phyloP scores from a whole-genome alignment of 345 rosid genomes.

The Gynandropsis gynandra region DNA sequence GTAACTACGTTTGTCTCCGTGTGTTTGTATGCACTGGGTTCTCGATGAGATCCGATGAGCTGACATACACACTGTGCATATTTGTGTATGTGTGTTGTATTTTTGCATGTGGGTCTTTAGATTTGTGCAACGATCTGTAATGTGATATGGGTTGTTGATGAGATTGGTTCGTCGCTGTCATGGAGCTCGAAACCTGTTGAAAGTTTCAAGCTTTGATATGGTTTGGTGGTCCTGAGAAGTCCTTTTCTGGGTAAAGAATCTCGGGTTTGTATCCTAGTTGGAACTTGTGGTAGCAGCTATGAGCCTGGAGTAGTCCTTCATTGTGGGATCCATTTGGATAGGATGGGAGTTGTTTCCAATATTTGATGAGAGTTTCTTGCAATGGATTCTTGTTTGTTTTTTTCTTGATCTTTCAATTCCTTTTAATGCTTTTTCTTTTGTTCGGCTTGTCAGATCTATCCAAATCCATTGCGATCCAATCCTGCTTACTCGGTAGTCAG shows the following conservation, averaged over 20 bases:
- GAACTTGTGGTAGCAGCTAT: too few species aligned
- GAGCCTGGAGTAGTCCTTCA: too few species aligned
- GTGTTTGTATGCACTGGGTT: neutral
- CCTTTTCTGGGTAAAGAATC: neutral
- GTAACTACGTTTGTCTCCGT: neutral
- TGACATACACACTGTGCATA: too few species aligned
- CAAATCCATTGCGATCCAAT: conserved; percentile 54
- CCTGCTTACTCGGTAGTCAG: conserved; percentile 60
- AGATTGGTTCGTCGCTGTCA: conserved; percentile 11
- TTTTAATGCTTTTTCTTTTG: conserved; percentile 13
- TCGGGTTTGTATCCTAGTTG: neutral
- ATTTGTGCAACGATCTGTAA: too few species aligned
- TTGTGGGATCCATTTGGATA: too few species aligned
- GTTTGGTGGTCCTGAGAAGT: too few species aligned
- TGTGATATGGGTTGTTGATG: too few species aligned
- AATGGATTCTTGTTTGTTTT: neutral
- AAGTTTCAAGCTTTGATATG: neutral
- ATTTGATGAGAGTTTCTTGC: neutral
- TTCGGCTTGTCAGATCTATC: conserved; percentile 37
- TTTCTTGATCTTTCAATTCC: neutral
- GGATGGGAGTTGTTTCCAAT: too few species aligned
- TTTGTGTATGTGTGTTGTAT: too few species aligned
- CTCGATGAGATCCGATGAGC: too few species aligned
- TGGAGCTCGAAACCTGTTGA: neutral
- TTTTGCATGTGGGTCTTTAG: too few species aligned